These are phyloP conservation scores for Lumnitzera racemosa DNA, from an alignment of 345 rosid genomes.

Conservation along the genomic window DNA sequence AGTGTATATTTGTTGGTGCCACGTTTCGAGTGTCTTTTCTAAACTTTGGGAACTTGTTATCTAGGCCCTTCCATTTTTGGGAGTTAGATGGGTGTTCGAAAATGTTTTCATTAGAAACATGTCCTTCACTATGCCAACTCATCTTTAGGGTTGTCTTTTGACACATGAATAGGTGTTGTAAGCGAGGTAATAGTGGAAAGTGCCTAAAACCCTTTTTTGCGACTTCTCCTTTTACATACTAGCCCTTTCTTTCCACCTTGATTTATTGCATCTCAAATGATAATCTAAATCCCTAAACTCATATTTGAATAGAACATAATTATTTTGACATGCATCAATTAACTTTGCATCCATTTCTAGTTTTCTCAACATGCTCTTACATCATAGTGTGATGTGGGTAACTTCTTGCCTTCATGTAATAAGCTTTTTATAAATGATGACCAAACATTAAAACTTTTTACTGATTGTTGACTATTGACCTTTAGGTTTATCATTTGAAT, in stretches of 20 bases:
- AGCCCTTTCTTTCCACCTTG: neutral
- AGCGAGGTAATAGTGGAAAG: conserved; percentile 1
- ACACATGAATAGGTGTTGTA: neutral
- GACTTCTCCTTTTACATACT: neutral
- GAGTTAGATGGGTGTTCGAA: conserved; percentile 2
- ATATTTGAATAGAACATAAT: neutral
- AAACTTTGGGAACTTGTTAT: neutral
- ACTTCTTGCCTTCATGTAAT: too few species aligned
- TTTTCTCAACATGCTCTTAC: neutral
- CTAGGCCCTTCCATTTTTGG: neutral
- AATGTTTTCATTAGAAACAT: neutral
- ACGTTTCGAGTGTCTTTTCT: neutral
- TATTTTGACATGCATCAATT: conserved; percentile 4
- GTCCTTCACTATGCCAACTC: conserved; percentile 6
- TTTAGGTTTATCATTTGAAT: too few species aligned
- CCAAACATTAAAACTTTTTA: too few species aligned
- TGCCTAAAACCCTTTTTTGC: neutral
- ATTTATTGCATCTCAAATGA: neutral
- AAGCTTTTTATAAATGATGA: too few species aligned
- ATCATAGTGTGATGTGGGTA: too few species aligned
- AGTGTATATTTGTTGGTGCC: too few species aligned
- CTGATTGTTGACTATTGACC: too few species aligned
- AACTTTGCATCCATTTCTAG: neutral
- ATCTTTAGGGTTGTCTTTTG: neutral
- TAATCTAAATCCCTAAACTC: neutral